A percentile compares a stretch with the other conserved stretches of the same genome.
Evolutionary conservation across 2,329 filamentous ascomycete genomes (phyloP).

Genomic region (Clarireedia monteithiana): DNA sequence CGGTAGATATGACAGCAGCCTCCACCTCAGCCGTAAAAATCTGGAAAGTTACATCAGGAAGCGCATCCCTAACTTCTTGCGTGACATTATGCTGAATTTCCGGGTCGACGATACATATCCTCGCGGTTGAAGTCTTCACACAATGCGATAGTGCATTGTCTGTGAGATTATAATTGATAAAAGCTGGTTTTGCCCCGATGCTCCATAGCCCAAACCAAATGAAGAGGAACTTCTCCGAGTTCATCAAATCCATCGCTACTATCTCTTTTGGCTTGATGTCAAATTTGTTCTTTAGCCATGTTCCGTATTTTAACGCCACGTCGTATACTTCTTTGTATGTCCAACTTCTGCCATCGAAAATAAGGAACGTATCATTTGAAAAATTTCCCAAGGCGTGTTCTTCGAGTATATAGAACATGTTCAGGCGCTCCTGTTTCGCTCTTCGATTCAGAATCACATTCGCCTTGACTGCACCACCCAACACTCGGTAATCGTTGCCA

Average conservation of each 20-base stretch:
- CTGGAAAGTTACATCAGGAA: conserved; percentile 48
- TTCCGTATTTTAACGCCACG: conserved; percentile 60
- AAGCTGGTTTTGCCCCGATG: conserved; percentile 73
- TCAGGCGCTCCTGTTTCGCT: conserved; percentile 53
- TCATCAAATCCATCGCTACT: conserved; percentile 74
- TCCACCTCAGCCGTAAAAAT: conserved; percentile 53
- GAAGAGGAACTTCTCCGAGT: conserved; percentile 71
- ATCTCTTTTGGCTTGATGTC: conserved; percentile 63
- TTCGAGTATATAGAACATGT: conserved; percentile 70
- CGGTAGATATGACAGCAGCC: conserved; percentile 42
- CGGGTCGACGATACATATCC: conserved; percentile 62
- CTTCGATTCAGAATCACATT: conserved; percentile 37
- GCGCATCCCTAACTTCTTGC: conserved; percentile 46
- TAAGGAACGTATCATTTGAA: conserved; percentile 50
- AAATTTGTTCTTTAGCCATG: conserved; percentile 61
- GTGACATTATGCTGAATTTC: conserved; percentile 47
- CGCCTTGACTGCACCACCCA: conserved; percentile 46
- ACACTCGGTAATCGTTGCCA: conserved; percentile 55
- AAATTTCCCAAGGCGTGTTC: conserved; percentile 47
- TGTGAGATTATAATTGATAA: conserved; percentile 80
- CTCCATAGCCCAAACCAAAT: conserved; percentile 71
- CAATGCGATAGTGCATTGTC: conserved; percentile 68
- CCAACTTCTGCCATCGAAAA: conserved; percentile 61
- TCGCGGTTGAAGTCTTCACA: conserved; percentile 57
- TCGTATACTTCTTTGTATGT: conserved; percentile 74